These are phyloP conservation scores for Phoma sp. DNA, from an alignment of 2,329 filamentous ascomycete genomes.

Conservation along the genomic window DNA sequence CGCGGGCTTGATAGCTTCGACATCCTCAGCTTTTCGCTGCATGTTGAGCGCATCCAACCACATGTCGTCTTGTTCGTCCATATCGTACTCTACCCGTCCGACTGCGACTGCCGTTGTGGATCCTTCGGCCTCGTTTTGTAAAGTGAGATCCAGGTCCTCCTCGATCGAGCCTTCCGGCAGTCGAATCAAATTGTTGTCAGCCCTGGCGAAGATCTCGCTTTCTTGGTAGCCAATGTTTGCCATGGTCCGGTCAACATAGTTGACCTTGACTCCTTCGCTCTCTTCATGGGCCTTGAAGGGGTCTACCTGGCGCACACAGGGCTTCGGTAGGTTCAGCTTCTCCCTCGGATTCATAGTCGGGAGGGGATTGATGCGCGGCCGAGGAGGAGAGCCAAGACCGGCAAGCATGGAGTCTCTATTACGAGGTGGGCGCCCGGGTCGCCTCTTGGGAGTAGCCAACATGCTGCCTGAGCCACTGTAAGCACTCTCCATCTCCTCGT, in stretches of 20 bases:
- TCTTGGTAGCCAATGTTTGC: slow-evolving; percentile 95
- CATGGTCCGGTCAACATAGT: slow-evolving; percentile 96
- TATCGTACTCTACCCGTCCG: slow-evolving; percentile 95
- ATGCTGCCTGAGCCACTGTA: slow-evolving; percentile 16
- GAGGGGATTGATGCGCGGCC: slow-evolving; percentile 75
- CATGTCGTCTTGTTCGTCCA: slow-evolving; percentile 98
- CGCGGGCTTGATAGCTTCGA: slow-evolving; percentile 87
- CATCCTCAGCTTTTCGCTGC: slow-evolving; percentile 74
- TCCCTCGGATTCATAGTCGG: slow-evolving; percentile 83
- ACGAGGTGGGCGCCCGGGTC: slow-evolving; percentile 70
- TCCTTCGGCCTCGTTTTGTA: slow-evolving; percentile 67
- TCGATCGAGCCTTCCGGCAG: slow-evolving; percentile 68
- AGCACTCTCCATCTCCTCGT: slow-evolving; percentile 29
- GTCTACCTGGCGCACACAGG: slow-evolving; percentile 77
- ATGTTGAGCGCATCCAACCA: slow-evolving; percentile 89
- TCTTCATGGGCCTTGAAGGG: slow-evolving; percentile 84
- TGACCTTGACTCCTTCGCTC: slow-evolving; percentile 81
- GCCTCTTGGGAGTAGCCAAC: slow-evolving; percentile 58
- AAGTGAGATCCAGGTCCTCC: slow-evolving; percentile 66
- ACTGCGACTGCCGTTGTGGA: slow-evolving; percentile 61
- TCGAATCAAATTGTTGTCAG: slow-evolving; percentile 73
- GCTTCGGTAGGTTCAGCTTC: slow-evolving; percentile 77
- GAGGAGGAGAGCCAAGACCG: slow-evolving; percentile 65
- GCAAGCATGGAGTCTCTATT: slow-evolving; percentile 67
- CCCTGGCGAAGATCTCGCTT: slow-evolving; percentile 84